Evolutionary conservation across 2,329 filamentous ascomycete species (phyloP).

Genomic region (Rhinocladiella mackenziei): DNA sequence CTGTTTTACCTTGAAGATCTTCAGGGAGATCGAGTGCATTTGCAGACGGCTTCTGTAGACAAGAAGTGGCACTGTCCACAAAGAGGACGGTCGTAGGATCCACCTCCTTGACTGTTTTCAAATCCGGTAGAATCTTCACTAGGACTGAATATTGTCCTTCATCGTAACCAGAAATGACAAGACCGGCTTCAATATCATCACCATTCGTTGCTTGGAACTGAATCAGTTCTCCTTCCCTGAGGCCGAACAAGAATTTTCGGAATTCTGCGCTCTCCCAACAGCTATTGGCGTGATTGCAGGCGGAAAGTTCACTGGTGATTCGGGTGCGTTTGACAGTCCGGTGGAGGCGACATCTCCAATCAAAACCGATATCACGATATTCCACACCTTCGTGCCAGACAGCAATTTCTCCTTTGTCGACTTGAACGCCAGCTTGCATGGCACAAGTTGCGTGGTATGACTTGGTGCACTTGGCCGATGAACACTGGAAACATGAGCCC

Average conservation of each 20-base stretch:
- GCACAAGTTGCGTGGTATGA: slow-evolving; percentile 96
- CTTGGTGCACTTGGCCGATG: slow-evolving; percentile 85
- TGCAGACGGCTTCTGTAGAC: slow-evolving; percentile 43
- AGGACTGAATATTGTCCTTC: slow-evolving; percentile 65
- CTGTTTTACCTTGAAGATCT: slow-evolving; percentile 44
- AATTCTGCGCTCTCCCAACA: slow-evolving; percentile 28
- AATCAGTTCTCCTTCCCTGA: slow-evolving; percentile 71
- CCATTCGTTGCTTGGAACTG: slow-evolving; percentile 78
- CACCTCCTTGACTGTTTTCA: slow-evolving; percentile 65
- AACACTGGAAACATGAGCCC: slow-evolving; percentile 96
- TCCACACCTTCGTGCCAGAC: slow-evolving; percentile 86
- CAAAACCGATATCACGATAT: slow-evolving; percentile 86
- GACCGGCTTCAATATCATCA: slow-evolving; percentile 79
- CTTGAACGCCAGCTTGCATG: slow-evolving; percentile 82
- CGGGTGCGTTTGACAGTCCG: slow-evolving; percentile 80
- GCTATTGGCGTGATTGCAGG: slow-evolving; percentile 42
- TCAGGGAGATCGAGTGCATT: slow-evolving; percentile 45
- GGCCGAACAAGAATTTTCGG: slow-evolving; percentile 60
- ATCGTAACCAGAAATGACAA: slow-evolving; percentile 74
- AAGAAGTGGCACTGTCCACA: slow-evolving; percentile 47
- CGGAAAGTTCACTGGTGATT: slow-evolving; percentile 61
- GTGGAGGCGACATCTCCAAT: slow-evolving; percentile 93
- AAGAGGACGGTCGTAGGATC: slow-evolving; percentile 50
- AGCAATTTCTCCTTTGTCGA: slow-evolving; percentile 80
- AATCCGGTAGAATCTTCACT: slow-evolving; percentile 77